phyloP scores from a whole-genome alignment of 2,329 filamentous ascomycete genomes.

The Chalara sp. region DNA sequence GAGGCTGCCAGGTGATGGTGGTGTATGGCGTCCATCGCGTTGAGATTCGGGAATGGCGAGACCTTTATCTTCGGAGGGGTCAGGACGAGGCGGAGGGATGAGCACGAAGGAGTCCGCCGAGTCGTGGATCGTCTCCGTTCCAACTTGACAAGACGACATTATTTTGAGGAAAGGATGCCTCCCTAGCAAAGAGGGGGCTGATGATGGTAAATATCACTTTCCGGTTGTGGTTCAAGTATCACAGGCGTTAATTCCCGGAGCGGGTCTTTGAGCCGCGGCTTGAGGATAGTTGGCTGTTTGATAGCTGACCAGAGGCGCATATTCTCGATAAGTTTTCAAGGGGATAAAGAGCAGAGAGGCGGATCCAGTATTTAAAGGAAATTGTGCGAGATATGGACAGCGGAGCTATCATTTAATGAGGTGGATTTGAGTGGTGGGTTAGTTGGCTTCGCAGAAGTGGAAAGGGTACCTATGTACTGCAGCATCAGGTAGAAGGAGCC shows the following conservation, averaged over 20 bases:
- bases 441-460: no score
- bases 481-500: no score
- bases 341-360: constrained; percentile 3
- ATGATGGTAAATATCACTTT: no score
- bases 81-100: constrained; percentile 26
- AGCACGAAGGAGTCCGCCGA: constrained; percentile 20
- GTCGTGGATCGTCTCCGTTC: constrained; percentile 22
- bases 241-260: background rate
- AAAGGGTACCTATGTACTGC: no score
- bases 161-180: background rate
- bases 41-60: constrained; percentile 12
- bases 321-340: constrained; percentile 17
- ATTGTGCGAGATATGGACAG: no score
- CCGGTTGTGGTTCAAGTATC: background rate
- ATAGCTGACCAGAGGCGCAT: constrained; percentile 18
- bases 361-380: no score
- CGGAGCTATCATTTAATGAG: no score
- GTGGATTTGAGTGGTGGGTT: no score
- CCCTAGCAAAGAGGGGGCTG: no score
- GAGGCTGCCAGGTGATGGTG: constrained; percentile 28
- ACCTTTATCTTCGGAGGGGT: constrained; percentile 24
- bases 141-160: background rate
- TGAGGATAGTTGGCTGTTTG: constrained; percentile 9
- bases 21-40: constrained; percentile 21
- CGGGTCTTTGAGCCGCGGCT: constrained; percentile 7